Evolutionary conservation across 768 basidiomycete species (phyloP).

Genomic region (Suillus subluteus): DNA sequence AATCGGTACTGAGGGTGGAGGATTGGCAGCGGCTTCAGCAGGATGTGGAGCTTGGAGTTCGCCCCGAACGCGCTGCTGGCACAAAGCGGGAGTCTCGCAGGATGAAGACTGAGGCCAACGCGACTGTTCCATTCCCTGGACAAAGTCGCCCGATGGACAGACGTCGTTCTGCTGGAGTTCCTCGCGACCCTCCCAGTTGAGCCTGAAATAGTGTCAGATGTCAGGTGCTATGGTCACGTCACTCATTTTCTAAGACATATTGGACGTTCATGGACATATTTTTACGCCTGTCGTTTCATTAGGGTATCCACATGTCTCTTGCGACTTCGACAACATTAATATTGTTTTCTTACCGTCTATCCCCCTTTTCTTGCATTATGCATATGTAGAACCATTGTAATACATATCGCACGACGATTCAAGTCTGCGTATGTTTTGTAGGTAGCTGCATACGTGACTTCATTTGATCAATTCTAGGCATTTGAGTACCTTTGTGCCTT

Average conservation of each 20-base stretch:
- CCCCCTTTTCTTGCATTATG: slow-evolving; percentile 12
- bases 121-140: slow-evolving; percentile 39
- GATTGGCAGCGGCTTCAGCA: slow-evolving; percentile 83
- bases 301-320: slow-evolving; percentile 3
- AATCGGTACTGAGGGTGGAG: slow-evolving; percentile 81
- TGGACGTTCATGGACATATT: slow-evolving; percentile 25
- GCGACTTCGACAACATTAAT: slow-evolving; percentile 17
- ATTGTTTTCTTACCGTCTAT: slow-evolving; percentile 12
- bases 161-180: slow-evolving; percentile 34
- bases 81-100: slow-evolving; percentile 30
- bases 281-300: slow-evolving; percentile 14
- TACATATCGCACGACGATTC: slow-evolving; percentile 18
- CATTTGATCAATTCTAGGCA: not conserved
- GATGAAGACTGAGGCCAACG: slow-evolving; percentile 6
- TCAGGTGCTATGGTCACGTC: not conserved
- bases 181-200: slow-evolving; percentile 47
- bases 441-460: slow-evolving; percentile 1
- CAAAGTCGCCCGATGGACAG: slow-evolving; percentile 29
- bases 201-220: slow-evolving; percentile 6
- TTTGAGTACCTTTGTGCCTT: not conserved
- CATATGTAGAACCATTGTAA: slow-evolving; percentile 23
- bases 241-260: slow-evolving; percentile 15
- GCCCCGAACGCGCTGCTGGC: slow-evolving; percentile 23
- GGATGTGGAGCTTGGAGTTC: slow-evolving; percentile 41
- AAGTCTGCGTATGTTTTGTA: slow-evolving; percentile 13